Percentiles rank a stretch among this genome's conserved stretches.
These are phyloP conservation scores for Nakazawaea laoshanensis DNA, from an alignment of 805 yeast genomes.

Conservation along the genomic window DNA sequence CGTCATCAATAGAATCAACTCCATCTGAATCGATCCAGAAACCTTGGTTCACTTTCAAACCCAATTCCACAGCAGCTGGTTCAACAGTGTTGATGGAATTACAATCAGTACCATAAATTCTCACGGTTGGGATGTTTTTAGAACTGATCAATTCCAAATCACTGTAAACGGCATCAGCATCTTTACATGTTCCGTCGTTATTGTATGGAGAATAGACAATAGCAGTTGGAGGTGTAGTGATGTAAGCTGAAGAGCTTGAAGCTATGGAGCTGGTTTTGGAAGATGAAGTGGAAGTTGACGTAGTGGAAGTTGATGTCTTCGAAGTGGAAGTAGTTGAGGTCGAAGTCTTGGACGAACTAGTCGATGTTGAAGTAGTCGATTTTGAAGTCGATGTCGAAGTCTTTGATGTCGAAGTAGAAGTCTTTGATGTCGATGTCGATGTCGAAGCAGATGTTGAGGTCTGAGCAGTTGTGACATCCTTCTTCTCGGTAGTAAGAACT, in stretches of 20 bases:
- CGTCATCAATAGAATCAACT: slow-evolving; percentile 57
- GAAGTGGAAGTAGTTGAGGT: slow-evolving; percentile 15
- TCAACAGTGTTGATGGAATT: slow-evolving; percentile 54
- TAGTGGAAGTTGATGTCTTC: slow-evolving; percentile 12
- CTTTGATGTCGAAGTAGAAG: slow-evolving; percentile 10
- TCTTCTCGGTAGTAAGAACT: neutral
- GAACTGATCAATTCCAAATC: slow-evolving; percentile 53
- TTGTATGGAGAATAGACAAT: slow-evolving; percentile 78
- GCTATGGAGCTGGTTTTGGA: slow-evolving; percentile 13
- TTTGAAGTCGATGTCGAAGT: slow-evolving; percentile 14
- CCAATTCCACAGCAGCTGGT: slow-evolving; percentile 50
- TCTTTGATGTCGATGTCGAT: slow-evolving; percentile 23
- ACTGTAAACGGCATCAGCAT: slow-evolving; percentile 35
- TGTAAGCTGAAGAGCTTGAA: slow-evolving; percentile 17
- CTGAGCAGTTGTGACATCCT: too few species aligned
- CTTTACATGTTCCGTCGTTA: slow-evolving; percentile 61
- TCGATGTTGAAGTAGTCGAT: slow-evolving; percentile 19
- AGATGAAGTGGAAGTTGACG: slow-evolving; percentile 14
- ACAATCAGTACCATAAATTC: slow-evolving; percentile 89
- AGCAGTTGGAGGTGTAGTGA: slow-evolving; percentile 37
- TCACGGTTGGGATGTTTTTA: slow-evolving; percentile 56
- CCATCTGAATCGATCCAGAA: slow-evolving; percentile 69
- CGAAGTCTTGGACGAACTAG: neutral
- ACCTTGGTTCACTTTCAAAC: slow-evolving; percentile 77
- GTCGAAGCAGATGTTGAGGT: slow-evolving; percentile 43